Evolutionary conservation across 129 eudicot species (phyloP).

Genomic region (Smallanthus sonchifolius): DNA sequence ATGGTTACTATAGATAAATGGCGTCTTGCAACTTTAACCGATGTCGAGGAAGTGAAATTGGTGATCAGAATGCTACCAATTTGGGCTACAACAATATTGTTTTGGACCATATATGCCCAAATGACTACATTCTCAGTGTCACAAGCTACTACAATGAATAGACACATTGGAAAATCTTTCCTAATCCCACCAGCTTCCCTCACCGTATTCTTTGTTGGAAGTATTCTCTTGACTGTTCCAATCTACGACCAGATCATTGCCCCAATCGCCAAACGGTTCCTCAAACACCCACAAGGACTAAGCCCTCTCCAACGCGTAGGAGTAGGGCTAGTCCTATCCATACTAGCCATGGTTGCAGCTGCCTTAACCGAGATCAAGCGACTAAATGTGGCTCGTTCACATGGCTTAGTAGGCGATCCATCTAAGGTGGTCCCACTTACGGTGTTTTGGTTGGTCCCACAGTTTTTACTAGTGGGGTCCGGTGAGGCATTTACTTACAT

Average conservation of each 20-base stretch:
- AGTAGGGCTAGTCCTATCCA: conserved; percentile 54
- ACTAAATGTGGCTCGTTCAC: conserved; percentile 36
- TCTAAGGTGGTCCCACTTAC: conserved; percentile 38
- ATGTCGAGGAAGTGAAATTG: conserved; percentile 75
- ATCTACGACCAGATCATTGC: conserved; percentile 54
- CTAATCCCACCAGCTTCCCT: conserved; percentile 80
- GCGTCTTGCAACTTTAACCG: conserved; percentile 68
- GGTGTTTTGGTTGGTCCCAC: conserved; percentile 71
- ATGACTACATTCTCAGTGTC: conserved; percentile 82
- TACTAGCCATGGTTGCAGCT: conserved; percentile 65
- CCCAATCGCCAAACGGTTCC: conserved; percentile 42
- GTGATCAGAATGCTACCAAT: conserved; percentile 71
- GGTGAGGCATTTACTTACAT: conserved; percentile 90
- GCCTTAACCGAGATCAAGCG: conserved; percentile 65
- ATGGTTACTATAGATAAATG: conserved; percentile 40
- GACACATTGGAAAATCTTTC: conserved; percentile 62
- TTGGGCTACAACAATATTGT: conserved; percentile 76
- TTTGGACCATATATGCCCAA: conserved; percentile 85
- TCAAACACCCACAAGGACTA: conserved; percentile 67
- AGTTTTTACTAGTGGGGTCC: conserved; percentile 68
- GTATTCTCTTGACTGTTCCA: conserved; percentile 63
- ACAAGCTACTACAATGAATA: conserved; percentile 77
- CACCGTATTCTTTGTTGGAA: conserved; percentile 66
- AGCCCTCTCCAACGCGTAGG: conserved; percentile 66
- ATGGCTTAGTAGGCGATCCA: conserved; percentile 37